Evolutionary conservation across 208 protist species (phyloP).

Genomic region (Crithidia expoeki): DNA sequence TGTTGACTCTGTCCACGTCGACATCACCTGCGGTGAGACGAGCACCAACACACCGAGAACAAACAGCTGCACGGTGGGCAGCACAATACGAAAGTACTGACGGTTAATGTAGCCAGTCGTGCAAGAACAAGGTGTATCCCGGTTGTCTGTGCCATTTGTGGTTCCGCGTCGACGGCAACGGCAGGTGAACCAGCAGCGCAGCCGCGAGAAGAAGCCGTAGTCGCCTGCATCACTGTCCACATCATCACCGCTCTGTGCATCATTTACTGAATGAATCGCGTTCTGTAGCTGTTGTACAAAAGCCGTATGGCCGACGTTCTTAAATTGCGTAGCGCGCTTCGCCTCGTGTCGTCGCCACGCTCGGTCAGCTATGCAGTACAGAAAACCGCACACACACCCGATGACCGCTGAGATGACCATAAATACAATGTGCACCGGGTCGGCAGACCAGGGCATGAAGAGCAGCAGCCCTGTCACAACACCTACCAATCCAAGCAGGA

Average conservation of each 20-base stretch:
- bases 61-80: constrained; percentile 60
- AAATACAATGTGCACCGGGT: constrained; percentile 68
- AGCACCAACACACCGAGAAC: constrained; percentile 73
- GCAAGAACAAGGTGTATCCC: background rate
- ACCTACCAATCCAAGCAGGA: constrained; percentile 36
- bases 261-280: background rate
- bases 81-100: constrained; percentile 25
- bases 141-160: background rate
- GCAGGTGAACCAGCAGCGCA: constrained; percentile 2
- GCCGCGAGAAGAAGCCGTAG: background rate
- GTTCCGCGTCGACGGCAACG: background rate
- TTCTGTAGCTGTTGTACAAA: background rate
- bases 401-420: constrained; percentile 53
- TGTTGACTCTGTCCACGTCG: constrained; percentile 24
- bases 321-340: background rate
- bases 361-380: constrained; percentile 39
- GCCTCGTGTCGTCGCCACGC: constrained; percentile 6
- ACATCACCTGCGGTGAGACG: constrained; percentile 73
- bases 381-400: constrained; percentile 41
- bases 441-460: constrained; percentile 75
- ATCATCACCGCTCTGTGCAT: background rate
- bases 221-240: background rate
- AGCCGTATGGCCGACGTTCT: background rate
- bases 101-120: constrained; percentile 9
- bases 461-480: constrained; percentile 62